phyloP scores from a whole-genome alignment of 768 basidiomycete species.

The Tricholoma bakamatsutake region DNA sequence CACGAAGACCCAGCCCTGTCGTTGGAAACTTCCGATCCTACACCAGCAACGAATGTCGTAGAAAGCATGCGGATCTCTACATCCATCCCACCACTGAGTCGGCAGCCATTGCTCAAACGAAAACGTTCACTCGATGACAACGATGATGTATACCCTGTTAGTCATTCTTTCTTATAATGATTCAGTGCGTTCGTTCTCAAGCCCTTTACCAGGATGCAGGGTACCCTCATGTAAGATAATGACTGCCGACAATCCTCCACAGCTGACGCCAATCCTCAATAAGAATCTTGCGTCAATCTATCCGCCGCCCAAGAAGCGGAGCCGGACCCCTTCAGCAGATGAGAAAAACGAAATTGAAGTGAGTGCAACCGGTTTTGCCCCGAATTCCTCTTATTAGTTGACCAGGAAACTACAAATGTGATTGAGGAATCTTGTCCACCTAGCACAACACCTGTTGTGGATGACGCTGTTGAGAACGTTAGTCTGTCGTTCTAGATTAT shows the following conservation, averaged over 20 bases:
- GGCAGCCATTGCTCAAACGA: slow-evolving; percentile 20
- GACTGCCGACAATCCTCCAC: neutral
- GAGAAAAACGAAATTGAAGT: slow-evolving; percentile 21
- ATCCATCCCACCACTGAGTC: slow-evolving; percentile 1
- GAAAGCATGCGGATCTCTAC: neutral
- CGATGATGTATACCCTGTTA: slow-evolving; percentile 15
- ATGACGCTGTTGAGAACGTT: neutral
- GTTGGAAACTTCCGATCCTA: neutral
- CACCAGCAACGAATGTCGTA: neutral
- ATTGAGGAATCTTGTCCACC: neutral
- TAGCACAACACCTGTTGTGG: neutral
- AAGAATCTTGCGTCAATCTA: slow-evolving; percentile 47
- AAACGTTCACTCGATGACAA: slow-evolving; percentile 23
- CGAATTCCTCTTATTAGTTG: neutral
- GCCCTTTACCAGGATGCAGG: slow-evolving; percentile 25
- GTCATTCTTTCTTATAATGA: neutral
- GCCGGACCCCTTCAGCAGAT: slow-evolving; percentile 36
- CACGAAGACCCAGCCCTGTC: neutral
- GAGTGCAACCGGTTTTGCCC: neutral
- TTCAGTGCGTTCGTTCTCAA: slow-evolving; percentile 4
- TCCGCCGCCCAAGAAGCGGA: slow-evolving; percentile 35
- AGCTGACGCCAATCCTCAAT: neutral
- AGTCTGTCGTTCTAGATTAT: neutral
- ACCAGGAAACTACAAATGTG: neutral
- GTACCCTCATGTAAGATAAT: slow-evolving; percentile 37